Evolutionary conservation across 2,329 filamentous ascomycete species (phyloP).

Genomic region (Fusarium praegraminearum): DNA sequence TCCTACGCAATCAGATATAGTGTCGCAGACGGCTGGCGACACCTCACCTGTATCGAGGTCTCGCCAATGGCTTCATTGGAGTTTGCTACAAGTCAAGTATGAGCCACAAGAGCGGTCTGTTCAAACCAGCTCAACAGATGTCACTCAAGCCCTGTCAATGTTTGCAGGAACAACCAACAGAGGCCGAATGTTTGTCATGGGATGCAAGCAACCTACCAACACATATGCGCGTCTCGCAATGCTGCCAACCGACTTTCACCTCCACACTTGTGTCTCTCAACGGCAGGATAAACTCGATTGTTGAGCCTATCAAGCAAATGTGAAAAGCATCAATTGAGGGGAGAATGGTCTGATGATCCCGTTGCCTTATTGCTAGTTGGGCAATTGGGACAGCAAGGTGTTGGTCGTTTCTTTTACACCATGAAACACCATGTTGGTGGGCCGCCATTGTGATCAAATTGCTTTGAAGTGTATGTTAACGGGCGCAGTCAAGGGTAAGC

Average conservation of each 20-base stretch:
- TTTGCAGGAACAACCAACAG: neutral
- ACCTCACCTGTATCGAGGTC: neutral
- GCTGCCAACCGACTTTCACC: neutral
- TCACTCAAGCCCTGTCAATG: neutral
- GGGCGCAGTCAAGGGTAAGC: neutral
- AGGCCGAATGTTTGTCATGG: neutral
- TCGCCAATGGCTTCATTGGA: neutral
- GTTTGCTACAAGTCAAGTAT: neutral
- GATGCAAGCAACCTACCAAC: neutral
- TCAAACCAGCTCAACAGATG: neutral
- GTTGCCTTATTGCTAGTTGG: neutral
- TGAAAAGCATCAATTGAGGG: neutral
- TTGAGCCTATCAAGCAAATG: neutral
- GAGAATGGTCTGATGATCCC: neutral
- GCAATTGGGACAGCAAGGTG: neutral
- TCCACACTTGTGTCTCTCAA: neutral
- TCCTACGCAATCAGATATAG: neutral
- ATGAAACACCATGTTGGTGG: neutral
- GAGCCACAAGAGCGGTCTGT: slow-evolving; percentile 17
- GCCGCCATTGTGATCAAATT: neutral
- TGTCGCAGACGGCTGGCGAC: neutral
- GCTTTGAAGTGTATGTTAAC: neutral
- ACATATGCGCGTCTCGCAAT: neutral
- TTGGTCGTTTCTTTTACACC: neutral
- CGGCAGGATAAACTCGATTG: neutral